phyloP scores from a whole-genome alignment of 176 grass and related monocot genomes.

The Puya raimondii region DNA sequence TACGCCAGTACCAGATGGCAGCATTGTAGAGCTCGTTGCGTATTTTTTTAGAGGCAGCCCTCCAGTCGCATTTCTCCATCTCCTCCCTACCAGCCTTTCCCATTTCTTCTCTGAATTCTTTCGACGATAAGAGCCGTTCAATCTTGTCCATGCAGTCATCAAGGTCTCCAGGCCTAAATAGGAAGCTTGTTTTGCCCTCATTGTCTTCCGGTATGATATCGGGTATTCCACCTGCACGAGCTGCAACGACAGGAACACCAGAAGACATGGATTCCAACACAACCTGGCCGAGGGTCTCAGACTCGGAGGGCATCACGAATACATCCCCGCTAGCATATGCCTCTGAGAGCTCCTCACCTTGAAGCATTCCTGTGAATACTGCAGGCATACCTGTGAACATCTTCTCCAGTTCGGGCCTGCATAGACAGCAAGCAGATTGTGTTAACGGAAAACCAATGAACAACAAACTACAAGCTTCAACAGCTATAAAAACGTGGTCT shows the following conservation, averaged over 20 bases:
- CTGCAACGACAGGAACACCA: constrained; percentile 74
- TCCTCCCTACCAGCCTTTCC: constrained; percentile 72
- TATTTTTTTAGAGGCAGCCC: constrained; percentile 63
- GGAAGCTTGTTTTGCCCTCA: constrained; percentile 76
- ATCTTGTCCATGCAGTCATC: constrained; percentile 78
- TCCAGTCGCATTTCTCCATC: constrained; percentile 87
- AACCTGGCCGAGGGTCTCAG: constrained; percentile 94
- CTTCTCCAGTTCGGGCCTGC: constrained; percentile 79
- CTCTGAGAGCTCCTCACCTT: constrained; percentile 78
- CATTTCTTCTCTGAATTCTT: constrained; percentile 49
- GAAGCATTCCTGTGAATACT: constrained; percentile 95
- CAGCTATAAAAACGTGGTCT: background rate
- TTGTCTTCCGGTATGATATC: constrained; percentile 83
- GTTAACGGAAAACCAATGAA: constrained; percentile 10
- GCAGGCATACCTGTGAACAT: constrained; percentile 74
- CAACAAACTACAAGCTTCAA: constrained; percentile 2
- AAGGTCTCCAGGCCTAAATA: constrained; percentile 74
- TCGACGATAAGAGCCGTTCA: constrained; percentile 37
- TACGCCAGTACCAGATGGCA: constrained; percentile 55
- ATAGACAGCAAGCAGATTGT: background rate
- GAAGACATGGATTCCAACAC: constrained; percentile 97
- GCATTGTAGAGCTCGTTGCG: constrained; percentile 75
- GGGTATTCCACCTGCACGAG: constrained; percentile 81
- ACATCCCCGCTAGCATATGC: constrained; percentile 85
- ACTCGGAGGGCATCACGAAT: constrained; percentile 96